Base-by-base conservation (phyloP, 495 filamentous ascomycete genomes). In the Rusavskia elegans region DNA sequence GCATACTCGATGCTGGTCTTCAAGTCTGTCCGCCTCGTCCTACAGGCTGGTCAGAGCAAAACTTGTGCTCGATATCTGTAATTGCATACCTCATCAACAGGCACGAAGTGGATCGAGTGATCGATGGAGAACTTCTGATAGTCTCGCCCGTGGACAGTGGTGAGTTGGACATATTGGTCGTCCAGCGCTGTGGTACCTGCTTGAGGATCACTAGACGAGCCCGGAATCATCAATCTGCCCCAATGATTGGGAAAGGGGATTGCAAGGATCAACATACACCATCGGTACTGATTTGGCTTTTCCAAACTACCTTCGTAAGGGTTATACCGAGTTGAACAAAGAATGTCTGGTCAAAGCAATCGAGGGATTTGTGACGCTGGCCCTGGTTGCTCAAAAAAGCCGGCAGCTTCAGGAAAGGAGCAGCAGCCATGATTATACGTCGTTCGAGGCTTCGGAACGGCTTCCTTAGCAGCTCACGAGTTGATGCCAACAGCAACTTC, bases 1-100 rank as follows among this genome's bases (percentile, higher is more conserved):
- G 55, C 95, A 75, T 14, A 95, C 70, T 29, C 66, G 66, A 61
- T 95, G 79, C 63, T 89, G 78, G 25, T 74, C 68, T 39, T 83
- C 73, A 35, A 92, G 74, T 46, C 87, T 77, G 44, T 90, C 79
- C 54, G 81, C 77, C 68, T 96, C 90, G 58, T 83, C 82, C 90
- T 97, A 56, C 21, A 29, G 23, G 53, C 21, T 38, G 48, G 30
- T 41, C 48, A 62, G 44, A 60, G 56, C 51, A 53, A 51, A 19
- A 55, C 49, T 45, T 54, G 54, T 37, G 45, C 41, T 50, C 36
- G 30, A n/a, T 53, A 20, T 29, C 48, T 20, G 8, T 13, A 32
- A 25, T 30, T 30, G 39, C 70, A 64, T 73, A 93, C 90, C 70
- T 90, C 83, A 66, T 97, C 90, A 20, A 92, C 72, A 2, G 90